These are phyloP conservation scores for Nemania abortiva DNA, from an alignment of 2,329 filamentous ascomycete species.

Conservation along the genomic window DNA sequence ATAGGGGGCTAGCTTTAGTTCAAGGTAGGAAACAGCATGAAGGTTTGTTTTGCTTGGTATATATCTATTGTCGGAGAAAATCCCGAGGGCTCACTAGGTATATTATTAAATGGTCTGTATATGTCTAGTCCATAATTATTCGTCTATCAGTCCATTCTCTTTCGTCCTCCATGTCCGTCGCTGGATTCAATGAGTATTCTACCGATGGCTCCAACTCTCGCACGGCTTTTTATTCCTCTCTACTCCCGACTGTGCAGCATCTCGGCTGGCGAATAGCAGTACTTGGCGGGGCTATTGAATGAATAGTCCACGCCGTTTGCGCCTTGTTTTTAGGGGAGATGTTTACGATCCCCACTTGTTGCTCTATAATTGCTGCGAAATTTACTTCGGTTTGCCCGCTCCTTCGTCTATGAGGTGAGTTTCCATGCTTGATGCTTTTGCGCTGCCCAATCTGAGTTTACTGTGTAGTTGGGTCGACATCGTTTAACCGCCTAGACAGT, in stretches of 20 bases:
- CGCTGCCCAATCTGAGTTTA: background rate
- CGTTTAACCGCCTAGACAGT: background rate
- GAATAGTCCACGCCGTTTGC: background rate
- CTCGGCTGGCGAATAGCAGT: no score
- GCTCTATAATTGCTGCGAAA: slow-evolving; percentile 1
- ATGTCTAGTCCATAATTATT: background rate
- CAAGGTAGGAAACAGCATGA: background rate
- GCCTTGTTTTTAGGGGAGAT: background rate
- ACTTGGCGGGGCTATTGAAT: background rate
- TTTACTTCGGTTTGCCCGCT: background rate
- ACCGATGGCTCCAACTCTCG: background rate
- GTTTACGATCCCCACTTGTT: background rate
- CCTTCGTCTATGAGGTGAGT: slow-evolving; percentile 14
- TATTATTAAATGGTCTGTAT: background rate
- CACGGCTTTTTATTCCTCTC: no score
- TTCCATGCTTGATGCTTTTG: background rate
- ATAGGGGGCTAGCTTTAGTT: background rate
- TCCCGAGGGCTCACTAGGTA: background rate
- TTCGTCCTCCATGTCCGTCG: no score
- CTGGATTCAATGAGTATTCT: background rate
- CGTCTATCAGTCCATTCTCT: background rate
- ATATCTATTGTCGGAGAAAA: background rate
- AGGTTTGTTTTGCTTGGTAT: background rate
- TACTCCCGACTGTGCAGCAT: no score
- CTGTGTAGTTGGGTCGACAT: background rate